phyloP scores from a whole-genome alignment of 2,329 filamentous ascomycete genomes.

The Zymoseptoria tritici region DNA sequence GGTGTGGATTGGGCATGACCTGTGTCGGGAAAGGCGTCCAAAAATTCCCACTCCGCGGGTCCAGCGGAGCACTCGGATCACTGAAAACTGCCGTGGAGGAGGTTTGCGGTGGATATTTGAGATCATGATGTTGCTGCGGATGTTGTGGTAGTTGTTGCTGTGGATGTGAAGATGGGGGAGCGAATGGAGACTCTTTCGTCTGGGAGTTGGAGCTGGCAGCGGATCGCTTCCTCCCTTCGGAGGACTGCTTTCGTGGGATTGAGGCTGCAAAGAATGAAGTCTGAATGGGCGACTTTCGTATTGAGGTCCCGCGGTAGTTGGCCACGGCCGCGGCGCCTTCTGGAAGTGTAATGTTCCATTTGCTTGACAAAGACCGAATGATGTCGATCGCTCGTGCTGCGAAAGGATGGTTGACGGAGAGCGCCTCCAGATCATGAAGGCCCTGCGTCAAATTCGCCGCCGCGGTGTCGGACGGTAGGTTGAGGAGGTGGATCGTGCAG shows the following conservation, averaged over 20 bases:
- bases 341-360: slow-evolving; percentile 39
- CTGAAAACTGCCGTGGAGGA: slow-evolving; percentile 23
- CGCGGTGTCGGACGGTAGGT: slow-evolving; percentile 33
- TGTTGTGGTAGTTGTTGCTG: slow-evolving; percentile 4
- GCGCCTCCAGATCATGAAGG: slow-evolving; percentile 35
- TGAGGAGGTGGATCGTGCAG: slow-evolving; percentile 39
- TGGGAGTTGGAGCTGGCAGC: background rate
- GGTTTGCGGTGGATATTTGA: background rate
- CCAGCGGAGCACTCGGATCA: slow-evolving; percentile 18
- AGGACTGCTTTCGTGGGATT: slow-evolving; percentile 20
- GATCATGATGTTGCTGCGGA: background rate
- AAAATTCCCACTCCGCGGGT: slow-evolving; percentile 21
- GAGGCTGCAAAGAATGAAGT: slow-evolving; percentile 27
- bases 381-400: slow-evolving; percentile 38
- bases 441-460: slow-evolving; percentile 35
- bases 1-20: slow-evolving; percentile 27
- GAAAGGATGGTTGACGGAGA: slow-evolving; percentile 39
- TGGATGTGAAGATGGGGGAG: slow-evolving; percentile 10
- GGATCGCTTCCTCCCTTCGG: slow-evolving; percentile 17
- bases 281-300: slow-evolving; percentile 15
- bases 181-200: slow-evolving; percentile 17
- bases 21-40: slow-evolving; percentile 37
- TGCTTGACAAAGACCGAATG: slow-evolving; percentile 35
- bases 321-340: slow-evolving; percentile 27
- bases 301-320: slow-evolving; percentile 19